Base-by-base conservation (phyloP, 768 basidiomycete genomes). In the Boletus reticuloceps region DNA sequence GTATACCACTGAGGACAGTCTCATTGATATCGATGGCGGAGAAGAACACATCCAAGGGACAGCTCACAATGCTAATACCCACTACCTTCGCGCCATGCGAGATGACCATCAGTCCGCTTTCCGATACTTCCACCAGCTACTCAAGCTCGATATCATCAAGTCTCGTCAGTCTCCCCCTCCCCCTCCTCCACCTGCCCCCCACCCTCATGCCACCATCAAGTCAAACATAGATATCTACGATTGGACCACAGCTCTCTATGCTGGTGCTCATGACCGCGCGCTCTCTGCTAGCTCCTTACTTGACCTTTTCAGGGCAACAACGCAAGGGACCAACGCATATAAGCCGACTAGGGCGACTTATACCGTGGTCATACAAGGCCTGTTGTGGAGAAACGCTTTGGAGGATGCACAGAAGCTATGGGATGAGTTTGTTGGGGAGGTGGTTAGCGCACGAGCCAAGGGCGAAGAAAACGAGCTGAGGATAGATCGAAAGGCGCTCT, bases 301-400 rank as follows among this genome's bases (percentile, higher is more conserved):
- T 27, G 54, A 62, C 0, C 63, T 78, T 27, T 80, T 79, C 58
- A 56, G 71, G 19, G 66, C 69, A n/a, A 62, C 71, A 6, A 64
- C 62, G 3, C 56, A 62, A 16, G 58, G 56, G 36, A 64, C 66
- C n/a, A 59, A 41, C 45, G 51, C 64, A 19, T 69, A 79, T 22
- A 70, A 67, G 27, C 77, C 79, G 0, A 80, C 75, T 4, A 69
- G 76, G 13, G 77, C 72, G 0, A 77, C 83, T 0, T 79, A 84
- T 60, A 84, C 82, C 19, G 69, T 82, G 29, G 68, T 84, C 54
- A 74, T 88, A 39, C 77, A 77, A 31, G 84, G 80, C 1, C 69
- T 88, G 9, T 59, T 85, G 13, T 68, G 70, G 12, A 79, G 80
- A 45, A 59, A 70, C 27, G 74, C 76, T 14, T 69, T 67, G 51